Evolutionary conservation across 306 rosid genomes (phyloP).

Genomic region (Spatholobus suberectus): DNA sequence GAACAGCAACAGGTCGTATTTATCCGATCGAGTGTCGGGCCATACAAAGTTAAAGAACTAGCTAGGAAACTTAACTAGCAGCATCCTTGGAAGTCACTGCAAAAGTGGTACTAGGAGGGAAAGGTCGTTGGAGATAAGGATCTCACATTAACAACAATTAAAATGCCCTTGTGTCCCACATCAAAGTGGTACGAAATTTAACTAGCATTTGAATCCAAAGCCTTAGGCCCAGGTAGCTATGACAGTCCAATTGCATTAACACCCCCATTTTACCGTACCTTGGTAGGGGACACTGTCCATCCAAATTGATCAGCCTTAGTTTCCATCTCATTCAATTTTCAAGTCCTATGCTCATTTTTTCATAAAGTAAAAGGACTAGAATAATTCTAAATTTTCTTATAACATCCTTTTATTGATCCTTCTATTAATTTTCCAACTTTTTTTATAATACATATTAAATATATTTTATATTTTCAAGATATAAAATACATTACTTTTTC

Average conservation of each 20-base stretch:
- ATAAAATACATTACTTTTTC: no score
- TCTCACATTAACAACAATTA: neutral
- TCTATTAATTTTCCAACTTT: no score
- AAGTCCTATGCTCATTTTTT: neutral
- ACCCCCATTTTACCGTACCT: neutral
- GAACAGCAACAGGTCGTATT: no score
- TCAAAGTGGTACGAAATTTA: neutral
- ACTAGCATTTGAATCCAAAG: slow-evolving; percentile 5
- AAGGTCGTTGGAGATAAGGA: neutral
- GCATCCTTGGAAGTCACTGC: neutral
- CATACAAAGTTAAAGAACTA: no score
- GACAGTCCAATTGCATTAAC: neutral
- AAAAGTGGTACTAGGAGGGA: neutral
- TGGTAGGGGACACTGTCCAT: neutral
- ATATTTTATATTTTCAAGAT: no score
- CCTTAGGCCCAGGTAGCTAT: neutral
- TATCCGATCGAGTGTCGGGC: no score
- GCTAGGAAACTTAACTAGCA: neutral
- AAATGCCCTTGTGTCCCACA: neutral
- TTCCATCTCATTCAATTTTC: neutral
- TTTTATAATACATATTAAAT: no score
- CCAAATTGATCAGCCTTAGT: neutral
- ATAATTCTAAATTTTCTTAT: no score
- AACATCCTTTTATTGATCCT: no score
- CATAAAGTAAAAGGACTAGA: neutral